These are phyloP conservation scores for Lachnellula hyalina DNA, from an alignment of 2,329 filamentous ascomycete genomes.

Conservation along the genomic window DNA sequence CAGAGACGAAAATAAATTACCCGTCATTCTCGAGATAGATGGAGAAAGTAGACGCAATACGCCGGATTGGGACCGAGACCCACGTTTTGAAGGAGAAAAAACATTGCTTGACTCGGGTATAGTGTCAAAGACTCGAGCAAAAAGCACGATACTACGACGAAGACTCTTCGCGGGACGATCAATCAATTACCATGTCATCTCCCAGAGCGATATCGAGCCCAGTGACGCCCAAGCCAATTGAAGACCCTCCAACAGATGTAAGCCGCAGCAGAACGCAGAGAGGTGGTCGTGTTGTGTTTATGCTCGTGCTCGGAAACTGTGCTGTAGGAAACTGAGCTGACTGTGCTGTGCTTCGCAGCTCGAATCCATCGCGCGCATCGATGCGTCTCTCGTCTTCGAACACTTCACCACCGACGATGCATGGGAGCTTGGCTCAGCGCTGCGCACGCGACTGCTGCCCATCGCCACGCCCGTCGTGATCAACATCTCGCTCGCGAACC, in stretches of 20 bases:
- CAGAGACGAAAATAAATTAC: not conserved
- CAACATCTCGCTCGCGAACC: constrained; percentile 57
- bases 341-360: constrained; percentile 19
- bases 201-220: constrained; percentile 2
- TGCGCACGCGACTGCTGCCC: constrained; percentile 56
- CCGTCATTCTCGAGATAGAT: not conserved
- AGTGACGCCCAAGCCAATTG: constrained; percentile 1
- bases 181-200: not conserved
- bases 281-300: not conserved
- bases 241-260: constrained; percentile 9
- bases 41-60: not conserved
- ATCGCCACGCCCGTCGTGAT: constrained; percentile 53
- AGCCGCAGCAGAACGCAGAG: not conserved
- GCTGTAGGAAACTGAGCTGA: not conserved
- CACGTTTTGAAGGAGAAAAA: not conserved
- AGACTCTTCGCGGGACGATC: not conserved
- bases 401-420: constrained; percentile 60
- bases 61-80: not conserved
- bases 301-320: not conserved
- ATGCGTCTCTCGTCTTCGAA: constrained; percentile 28
- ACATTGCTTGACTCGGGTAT: not conserved
- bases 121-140: not conserved
- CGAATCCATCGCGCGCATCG: constrained; percentile 27
- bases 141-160: not conserved
- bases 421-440: constrained; percentile 58